Percentiles rank a stretch among this genome's conserved stretches.
These are phyloP conservation scores for Suillus lakei DNA, from an alignment of 768 basidiomycete species.

Conservation along the genomic window DNA sequence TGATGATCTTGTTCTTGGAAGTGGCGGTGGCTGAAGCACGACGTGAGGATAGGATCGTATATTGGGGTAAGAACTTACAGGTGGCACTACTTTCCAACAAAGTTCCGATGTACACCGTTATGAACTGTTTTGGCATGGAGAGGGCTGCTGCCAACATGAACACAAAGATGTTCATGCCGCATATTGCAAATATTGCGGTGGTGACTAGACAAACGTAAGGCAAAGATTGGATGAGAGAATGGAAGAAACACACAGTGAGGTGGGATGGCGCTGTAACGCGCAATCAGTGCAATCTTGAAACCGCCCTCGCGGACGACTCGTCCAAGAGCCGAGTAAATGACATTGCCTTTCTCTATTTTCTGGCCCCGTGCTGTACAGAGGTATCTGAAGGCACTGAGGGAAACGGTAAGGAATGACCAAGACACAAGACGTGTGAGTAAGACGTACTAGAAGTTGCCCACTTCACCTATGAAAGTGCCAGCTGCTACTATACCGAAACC, in stretches of 20 bases:
- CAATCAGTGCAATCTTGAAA: constrained; percentile 80
- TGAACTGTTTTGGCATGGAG: constrained; percentile 89
- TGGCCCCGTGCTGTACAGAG: constrained; percentile 76
- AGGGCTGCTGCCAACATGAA: constrained; percentile 82
- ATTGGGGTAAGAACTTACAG: constrained; percentile 18
- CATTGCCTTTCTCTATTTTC: constrained; percentile 64
- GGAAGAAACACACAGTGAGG: constrained; percentile 68
- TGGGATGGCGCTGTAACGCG: constrained; percentile 81
- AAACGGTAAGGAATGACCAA: constrained; percentile 16
- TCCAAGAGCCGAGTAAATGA: constrained; percentile 65
- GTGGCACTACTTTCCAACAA: constrained; percentile 57
- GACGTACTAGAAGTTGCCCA: constrained; percentile 85
- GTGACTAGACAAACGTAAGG: constrained; percentile 58
- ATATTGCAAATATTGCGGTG: constrained; percentile 86
- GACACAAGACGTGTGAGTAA: background rate
- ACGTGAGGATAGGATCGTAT: background rate
- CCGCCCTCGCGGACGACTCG: constrained; percentile 85
- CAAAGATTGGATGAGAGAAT: background rate
- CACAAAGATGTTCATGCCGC: constrained; percentile 81
- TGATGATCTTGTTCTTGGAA: constrained; percentile 65
- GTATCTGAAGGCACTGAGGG: constrained; percentile 77
- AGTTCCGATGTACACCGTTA: constrained; percentile 90
- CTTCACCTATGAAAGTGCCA: constrained; percentile 84
- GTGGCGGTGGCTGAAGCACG: constrained; percentile 29
- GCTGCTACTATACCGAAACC: constrained; percentile 88